Evolutionary conservation across 257 asterid species (phyloP), one percentile per base, ranked within the genome.

Genomic region (Primulina huaijiensis): DNA sequence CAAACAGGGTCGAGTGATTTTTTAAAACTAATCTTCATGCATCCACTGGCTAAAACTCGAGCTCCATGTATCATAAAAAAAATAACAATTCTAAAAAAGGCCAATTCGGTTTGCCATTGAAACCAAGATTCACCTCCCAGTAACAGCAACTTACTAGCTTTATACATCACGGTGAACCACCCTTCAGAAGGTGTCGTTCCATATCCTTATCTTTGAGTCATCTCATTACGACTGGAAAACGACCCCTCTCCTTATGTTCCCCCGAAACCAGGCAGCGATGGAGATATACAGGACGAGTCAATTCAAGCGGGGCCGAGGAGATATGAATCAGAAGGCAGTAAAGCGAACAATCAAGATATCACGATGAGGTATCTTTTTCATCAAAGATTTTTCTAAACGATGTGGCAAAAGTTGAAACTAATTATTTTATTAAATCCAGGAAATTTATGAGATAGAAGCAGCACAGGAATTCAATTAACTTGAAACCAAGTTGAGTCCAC

Each of bases 211-310:
- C 78, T 58, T 60, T 68, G 55, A 68, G 68, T 60, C 68, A 37
- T 64, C 72, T 57, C 2, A 43, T 73, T 52, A 64, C 57, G 0
- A 50, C 7, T 27, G 57, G 83, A 88, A 75, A 81, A 80, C 58
- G 91, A 82, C 86, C 37, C 25, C 21, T 76, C 70, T 70, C 64
- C 37, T 59, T 77, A 71, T 52, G 79, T 79, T 73, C 78, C 89
- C 72, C 68, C 70, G 73, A 75, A 73, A 79, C 74, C 31, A 52
- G 71, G 79, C 82, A 72, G 52, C 16, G 90, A 83, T 77, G 71
- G 79, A 78, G 88, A 85, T 75, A 81, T 76, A 68, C 70, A 70
- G 65, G 65, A 73, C 60, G 67, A 61, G 78, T 62, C 72, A 72
- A 75, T 76, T 80, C 76, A 76, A 69, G 85, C 64, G 60, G 76